Evolutionary conservation across 768 basidiomycete species (phyloP), one percentile per base, ranked within the genome.

Genomic region (Podaxis sp.): DNA sequence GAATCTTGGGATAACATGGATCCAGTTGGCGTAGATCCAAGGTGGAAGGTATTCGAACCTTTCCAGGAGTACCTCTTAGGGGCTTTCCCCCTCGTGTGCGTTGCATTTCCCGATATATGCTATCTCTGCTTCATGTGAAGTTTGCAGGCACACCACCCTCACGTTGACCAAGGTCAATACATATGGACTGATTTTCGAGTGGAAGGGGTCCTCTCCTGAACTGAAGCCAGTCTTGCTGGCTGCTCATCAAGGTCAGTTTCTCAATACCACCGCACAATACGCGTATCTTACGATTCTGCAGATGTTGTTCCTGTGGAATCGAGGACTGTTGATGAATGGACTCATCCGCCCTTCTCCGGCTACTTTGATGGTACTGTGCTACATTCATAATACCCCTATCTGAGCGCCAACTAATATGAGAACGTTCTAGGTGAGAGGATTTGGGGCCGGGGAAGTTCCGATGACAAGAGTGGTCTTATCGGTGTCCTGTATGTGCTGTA

Each of bases 391-490:
- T 7, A 38, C 8, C 24, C 13, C 53, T 2, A 40, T 38, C 12
- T 6, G 20, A 6, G 20, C 48, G 36, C 13, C 8, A 54, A 50
- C 49, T 15, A 54, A 30, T 57, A 22, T 50, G 51, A 44, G 37
- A 15, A 58, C 60, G 30, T 46, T 46, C 20, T 36, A 79, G 78
- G 78, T 20, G 64, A 83, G 56, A 82, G 78, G 63, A 78, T 94
- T 17, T 93, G 90, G 90, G 92, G 92, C 6, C 80, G 92, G 8
- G 92, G 92, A 38, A 80, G 83, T 53, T 77, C 77, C 2, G 91
- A 94, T 68, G 89, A 91, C 75, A 95, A 95, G 76, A 84, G 82
- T 53, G 87, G 85, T n/a, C 69, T 90, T 51, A 85, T 90, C 60
- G 83, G 83, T n/a, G 84, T 84, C 68, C 75, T 89, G 89, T 88